phyloP scores from a whole-genome alignment of 2,329 filamentous ascomycete species.

The Claviceps sp. region DNA sequence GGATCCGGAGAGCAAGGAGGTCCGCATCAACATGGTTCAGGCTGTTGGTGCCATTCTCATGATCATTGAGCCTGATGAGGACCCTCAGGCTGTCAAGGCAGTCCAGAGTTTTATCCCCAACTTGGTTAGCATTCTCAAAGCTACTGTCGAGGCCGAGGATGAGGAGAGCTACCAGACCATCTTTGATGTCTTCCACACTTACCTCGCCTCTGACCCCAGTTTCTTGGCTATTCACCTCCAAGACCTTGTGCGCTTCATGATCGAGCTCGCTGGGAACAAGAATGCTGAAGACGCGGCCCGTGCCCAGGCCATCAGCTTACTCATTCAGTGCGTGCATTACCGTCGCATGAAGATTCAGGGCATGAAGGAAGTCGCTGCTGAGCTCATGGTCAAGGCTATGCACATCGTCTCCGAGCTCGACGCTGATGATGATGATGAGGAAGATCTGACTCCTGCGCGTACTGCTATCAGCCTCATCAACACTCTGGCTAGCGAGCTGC shows the following conservation, averaged over 20 bases:
- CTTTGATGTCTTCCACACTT: conserved; percentile 94
- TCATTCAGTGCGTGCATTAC: conserved; percentile 85
- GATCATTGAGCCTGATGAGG: conserved; percentile 78
- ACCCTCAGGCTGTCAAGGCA: conserved; percentile 55
- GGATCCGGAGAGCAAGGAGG: conserved; percentile 81
- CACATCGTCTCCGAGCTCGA: conserved; percentile 84
- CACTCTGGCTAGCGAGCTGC: conserved; percentile 74
- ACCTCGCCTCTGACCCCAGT: conserved; percentile 78
- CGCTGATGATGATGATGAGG: conserved; percentile 58
- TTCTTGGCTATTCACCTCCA: conserved; percentile 76
- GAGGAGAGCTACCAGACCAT: conserved; percentile 81
- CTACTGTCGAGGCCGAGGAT: conserved; percentile 63
- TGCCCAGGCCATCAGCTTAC: conserved; percentile 81
- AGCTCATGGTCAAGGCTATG: conserved; percentile 77
- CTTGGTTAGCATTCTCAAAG: conserved; percentile 84
- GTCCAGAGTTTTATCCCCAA: conserved; percentile 72
- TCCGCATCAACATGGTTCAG: conserved; percentile 87
- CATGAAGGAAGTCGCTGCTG: conserved; percentile 69
- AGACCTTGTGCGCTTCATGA: conserved; percentile 88
- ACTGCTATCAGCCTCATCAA: conserved; percentile 81
- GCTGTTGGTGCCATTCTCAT: conserved; percentile 79
- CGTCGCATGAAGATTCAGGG: conserved; percentile 92
- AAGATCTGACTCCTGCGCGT: conserved; percentile 68
- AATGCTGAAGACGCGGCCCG: conserved; percentile 73
- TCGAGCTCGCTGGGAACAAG: conserved; percentile 66